Percentiles rank a stretch among this genome's conserved stretches.
phyloP scores from a whole-genome alignment of 2,329 filamentous ascomycete species.

The Botrytis squamosa region DNA sequence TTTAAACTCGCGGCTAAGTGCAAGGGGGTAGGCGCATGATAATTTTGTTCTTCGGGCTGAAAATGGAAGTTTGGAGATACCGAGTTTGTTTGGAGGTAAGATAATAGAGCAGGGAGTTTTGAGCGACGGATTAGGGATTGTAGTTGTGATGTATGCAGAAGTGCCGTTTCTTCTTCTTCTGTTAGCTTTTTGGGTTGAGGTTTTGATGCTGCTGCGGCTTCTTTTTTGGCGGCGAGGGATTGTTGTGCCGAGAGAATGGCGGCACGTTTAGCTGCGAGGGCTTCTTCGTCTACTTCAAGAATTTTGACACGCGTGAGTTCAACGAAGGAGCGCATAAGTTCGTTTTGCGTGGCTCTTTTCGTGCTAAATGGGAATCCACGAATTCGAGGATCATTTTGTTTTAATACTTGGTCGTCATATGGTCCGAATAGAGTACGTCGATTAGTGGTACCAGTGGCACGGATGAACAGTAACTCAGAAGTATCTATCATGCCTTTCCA shows the following conservation, averaged over 20 bases:
- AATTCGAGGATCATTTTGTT: conserved; percentile 73
- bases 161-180: conserved; percentile 79
- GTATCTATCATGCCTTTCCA: conserved; percentile 87
- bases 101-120: conserved; percentile 81
- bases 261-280: conserved; percentile 50
- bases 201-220: conserved; percentile 44
- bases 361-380: conserved; percentile 93
- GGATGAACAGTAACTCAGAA: conserved; percentile 81
- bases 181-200: conserved; percentile 60
- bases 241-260: conserved; percentile 49
- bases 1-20: conserved; percentile 85
- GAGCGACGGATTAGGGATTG: conserved; percentile 85
- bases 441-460: conserved; percentile 85
- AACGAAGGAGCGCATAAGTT: conserved; percentile 91
- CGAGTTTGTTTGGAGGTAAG: conserved; percentile 76
- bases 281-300: conserved; percentile 68
- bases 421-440: conserved; percentile 84
- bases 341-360: conserved; percentile 83
- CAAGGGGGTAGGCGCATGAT: conserved; percentile 76
- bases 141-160: conserved; percentile 84
- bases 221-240: conserved; percentile 44
- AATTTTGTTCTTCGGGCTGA: conserved; percentile 65
- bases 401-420: conserved; percentile 84
- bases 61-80: conserved; percentile 74
- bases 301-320: conserved; percentile 91